Evolutionary conservation across 768 basidiomycete species (phyloP), one percentile per base, ranked within the genome.

Genomic region (Auriscalpium orientale): DNA sequence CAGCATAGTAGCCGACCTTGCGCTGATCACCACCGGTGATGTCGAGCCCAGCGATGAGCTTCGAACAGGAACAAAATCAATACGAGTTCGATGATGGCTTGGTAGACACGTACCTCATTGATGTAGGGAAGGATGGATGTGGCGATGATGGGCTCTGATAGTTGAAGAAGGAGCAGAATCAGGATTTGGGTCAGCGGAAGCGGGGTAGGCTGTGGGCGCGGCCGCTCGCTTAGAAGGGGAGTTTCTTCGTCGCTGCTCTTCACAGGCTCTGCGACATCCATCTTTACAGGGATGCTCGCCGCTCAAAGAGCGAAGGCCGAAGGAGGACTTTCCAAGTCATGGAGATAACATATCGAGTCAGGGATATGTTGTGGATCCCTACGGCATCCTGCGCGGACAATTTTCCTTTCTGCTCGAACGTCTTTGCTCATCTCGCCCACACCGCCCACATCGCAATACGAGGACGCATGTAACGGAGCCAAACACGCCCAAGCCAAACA

Each of bases 1-100:
- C 88, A 50, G 87, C 87, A 70, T 89, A 89, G 65, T 87, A 84
- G 46, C 85, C 87, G 12, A 91, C 84, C 58, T 77, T 74, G 3
- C 79, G 79, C 64, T 89, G 84, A 64, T 87, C 79, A 21, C 86
- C 87, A 60, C 81, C 70, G 20, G 86, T 86, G 8, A 88, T 76
- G 5, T 84, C 86, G 55, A 85, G 73, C 64, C 82, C 81, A 20
- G 82, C 80, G 54, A 85, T 79, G 35, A 86, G 71, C 87, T 86
- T 55, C n/a, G n/a, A n/a, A n/a, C n/a, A n/a, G n/a, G n/a, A n/a
- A n/a, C 28, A 1, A 28, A 0, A 28, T 28, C 28, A 28, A 28
- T 28, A 28, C 28, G 28, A 28, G 28, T 28, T 28, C 28, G 2
- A 28, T 28, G 28, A 28, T 28, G 28, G 2, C 28, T 28, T 28